Evolutionary conservation across 495 filamentous ascomycete genomes (phyloP).

Genomic region (Margaritispora aquatica): DNA sequence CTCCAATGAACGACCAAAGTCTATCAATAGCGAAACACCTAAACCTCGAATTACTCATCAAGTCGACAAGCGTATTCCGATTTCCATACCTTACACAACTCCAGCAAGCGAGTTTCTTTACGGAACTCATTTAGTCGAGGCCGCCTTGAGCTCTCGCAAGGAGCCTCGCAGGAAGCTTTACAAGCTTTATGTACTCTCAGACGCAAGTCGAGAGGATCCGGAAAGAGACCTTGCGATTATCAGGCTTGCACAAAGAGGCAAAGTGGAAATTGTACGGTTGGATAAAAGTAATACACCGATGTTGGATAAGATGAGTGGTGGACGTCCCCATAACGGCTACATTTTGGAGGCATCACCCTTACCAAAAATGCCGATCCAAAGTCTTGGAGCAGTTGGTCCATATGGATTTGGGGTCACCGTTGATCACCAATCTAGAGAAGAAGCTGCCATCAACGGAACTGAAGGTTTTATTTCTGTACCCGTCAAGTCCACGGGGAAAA

Average conservation of each 20-base stretch:
- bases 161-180: conserved; percentile 62
- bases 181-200: conserved; percentile 71
- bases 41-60: neutral
- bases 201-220: conserved; percentile 35
- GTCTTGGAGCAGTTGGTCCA: conserved; percentile 42
- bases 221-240: conserved; percentile 40
- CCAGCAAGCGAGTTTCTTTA: conserved; percentile 90
- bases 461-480: conserved; percentile 29
- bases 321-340: conserved; percentile 88
- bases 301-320: conserved; percentile 75
- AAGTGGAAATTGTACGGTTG: conserved; percentile 48
- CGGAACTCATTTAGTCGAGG: conserved; percentile 72
- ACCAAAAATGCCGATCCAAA: conserved; percentile 61
- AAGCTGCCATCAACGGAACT: conserved; percentile 61
- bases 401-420: conserved; percentile 50
- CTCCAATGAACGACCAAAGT: neutral
- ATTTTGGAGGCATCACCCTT: conserved; percentile 83
- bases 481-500: conserved; percentile 40
- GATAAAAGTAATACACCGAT: conserved; percentile 50
- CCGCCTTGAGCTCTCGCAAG: conserved; percentile 56
- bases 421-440: conserved; percentile 66
- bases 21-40: neutral
- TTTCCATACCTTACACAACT: conserved; percentile 71
- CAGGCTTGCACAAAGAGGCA: conserved; percentile 50
- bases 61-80: conserved; percentile 27